phyloP scores from a whole-genome alignment of 306 rosid genomes.

The Arachis stenosperma region DNA sequence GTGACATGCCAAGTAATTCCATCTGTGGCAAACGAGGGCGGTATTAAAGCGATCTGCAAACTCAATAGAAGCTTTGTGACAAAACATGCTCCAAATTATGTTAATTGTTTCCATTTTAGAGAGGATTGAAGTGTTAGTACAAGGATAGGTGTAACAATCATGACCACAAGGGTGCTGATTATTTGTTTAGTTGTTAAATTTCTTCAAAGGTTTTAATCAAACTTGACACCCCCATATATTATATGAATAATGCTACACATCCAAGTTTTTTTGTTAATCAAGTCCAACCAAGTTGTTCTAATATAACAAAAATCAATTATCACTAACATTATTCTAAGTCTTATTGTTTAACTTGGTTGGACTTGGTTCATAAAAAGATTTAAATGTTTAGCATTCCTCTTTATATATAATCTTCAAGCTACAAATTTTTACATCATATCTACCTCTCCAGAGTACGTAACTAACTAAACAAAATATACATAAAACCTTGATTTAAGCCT shows the following conservation, averaged over 20 bases:
- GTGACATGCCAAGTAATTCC: constrained; percentile 93
- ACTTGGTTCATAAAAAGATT: too few relatives aligned
- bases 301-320: too few relatives aligned
- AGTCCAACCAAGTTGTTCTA: too few relatives aligned
- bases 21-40: constrained; percentile 99
- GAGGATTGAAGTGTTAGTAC: not conserved
- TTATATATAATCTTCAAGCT: not conserved
- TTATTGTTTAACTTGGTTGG: too few relatives aligned
- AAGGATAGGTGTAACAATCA: not conserved
- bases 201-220: not conserved
- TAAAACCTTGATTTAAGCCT: not conserved
- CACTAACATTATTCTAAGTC: too few relatives aligned
- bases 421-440: constrained; percentile 1
- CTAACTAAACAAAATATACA: too few relatives aligned
- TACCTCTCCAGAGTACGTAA: not conserved
- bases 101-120: constrained; percentile 5
- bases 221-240: too few relatives aligned
- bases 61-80: constrained; percentile 78
- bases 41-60: constrained; percentile 99
- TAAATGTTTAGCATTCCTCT: too few relatives aligned
- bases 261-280: too few relatives aligned
- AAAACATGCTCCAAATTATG: constrained; percentile 39
- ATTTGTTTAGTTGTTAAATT: not conserved
- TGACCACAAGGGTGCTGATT: not conserved
- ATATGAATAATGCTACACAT: too few relatives aligned